Evolutionary conservation across 228 moss, liverwort and hornwort species (phyloP).

Genomic region (Sphagnum magellanicum): DNA sequence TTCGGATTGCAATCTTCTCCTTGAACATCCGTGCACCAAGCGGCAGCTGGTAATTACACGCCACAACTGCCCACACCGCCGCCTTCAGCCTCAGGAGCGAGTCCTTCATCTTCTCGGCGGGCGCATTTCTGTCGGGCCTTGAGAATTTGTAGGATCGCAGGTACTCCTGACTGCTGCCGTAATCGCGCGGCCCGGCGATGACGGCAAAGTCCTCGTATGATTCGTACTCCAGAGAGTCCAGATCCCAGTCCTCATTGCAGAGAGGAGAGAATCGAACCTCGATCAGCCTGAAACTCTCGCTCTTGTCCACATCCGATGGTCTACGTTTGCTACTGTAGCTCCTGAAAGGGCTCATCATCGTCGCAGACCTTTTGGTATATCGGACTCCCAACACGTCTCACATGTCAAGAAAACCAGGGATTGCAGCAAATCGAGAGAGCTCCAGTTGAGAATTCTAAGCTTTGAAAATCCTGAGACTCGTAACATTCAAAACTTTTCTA

Average conservation of each 20-base stretch:
- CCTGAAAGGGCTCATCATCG: constrained; percentile 29
- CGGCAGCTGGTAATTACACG: constrained; percentile 62
- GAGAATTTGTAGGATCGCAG: constrained; percentile 84
- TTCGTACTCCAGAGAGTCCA: constrained; percentile 23
- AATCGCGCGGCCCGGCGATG: constrained; percentile 49
- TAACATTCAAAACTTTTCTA: no score
- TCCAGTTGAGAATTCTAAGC: no score
- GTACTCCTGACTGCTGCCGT: constrained; percentile 78
- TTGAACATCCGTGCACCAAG: constrained; percentile 45
- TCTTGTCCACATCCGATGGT: constrained; percentile 4
- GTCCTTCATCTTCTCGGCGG: constrained; percentile 64
- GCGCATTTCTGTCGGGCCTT: constrained; percentile 37
- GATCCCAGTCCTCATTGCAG: constrained; percentile 6
- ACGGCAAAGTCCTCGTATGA: constrained; percentile 20
- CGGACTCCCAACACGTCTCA: no score
- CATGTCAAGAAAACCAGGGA: no score
- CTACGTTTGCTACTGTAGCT: constrained; percentile 25
- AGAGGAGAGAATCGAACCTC: constrained; percentile 36
- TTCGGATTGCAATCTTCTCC: constrained; percentile 55
- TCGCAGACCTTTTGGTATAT: background rate
- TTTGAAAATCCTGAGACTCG: no score
- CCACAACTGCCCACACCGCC: constrained; percentile 68
- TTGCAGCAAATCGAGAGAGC: no score
- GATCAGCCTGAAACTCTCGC: constrained; percentile 30
- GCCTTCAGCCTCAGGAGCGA: constrained; percentile 56